phyloP scores from a whole-genome alignment of 1,284 basidiomycete genomes.

The Amanita bisporigera region DNA sequence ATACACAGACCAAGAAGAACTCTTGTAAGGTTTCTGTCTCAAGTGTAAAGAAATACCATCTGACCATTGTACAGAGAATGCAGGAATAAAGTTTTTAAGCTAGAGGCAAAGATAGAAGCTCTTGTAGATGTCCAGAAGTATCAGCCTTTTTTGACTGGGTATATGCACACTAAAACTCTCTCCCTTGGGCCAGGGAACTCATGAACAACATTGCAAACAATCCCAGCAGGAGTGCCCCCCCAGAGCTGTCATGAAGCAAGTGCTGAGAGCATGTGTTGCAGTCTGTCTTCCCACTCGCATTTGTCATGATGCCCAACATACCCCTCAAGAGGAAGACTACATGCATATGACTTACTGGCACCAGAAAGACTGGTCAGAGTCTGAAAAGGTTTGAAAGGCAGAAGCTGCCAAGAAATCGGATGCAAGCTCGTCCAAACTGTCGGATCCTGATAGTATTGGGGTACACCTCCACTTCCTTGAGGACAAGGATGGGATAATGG shows the following conservation, averaged over 20 bases:
- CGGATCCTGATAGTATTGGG: neutral
- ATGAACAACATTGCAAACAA: slow-evolving; percentile 4
- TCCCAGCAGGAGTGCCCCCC: neutral
- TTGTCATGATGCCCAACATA: neutral
- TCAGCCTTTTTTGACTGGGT: neutral
- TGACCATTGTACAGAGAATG: slow-evolving; percentile 7
- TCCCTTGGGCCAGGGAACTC: neutral
- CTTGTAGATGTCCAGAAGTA: neutral
- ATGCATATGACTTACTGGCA: neutral
- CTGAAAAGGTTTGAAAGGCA: slow-evolving; percentile 1
- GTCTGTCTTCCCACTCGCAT: slow-evolving; percentile 1
- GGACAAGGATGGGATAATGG: neutral
- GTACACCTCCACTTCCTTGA: slow-evolving; percentile 6
- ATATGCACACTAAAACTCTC: neutral
- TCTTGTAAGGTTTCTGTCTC: neutral
- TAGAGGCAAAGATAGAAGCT: neutral
- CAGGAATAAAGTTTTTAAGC: neutral
- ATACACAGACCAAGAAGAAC: slow-evolving; percentile 2
- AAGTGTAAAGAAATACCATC: no score
- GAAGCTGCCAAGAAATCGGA: neutral
- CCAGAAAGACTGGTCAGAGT: neutral
- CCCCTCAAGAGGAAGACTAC: neutral
- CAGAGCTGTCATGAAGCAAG: neutral
- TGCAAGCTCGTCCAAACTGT: neutral
- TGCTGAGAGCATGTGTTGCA: neutral